Evolutionary conservation across 148 eudicot species (phyloP).

Genomic region (Amaranthus cruentus): DNA sequence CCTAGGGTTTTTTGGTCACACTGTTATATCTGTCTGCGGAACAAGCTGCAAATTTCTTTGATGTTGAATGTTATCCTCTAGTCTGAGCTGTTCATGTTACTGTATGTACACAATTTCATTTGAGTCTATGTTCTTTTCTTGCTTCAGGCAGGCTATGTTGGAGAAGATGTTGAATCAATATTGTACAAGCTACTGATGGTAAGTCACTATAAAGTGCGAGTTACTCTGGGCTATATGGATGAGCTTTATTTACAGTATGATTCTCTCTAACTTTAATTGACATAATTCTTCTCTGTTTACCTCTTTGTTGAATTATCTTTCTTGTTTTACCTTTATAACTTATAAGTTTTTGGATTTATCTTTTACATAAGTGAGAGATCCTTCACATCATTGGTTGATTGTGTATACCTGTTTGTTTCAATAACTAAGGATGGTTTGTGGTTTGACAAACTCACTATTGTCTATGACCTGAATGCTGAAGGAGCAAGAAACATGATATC

Average conservation of each 20-base stretch:
- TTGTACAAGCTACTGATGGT: constrained; percentile 79
- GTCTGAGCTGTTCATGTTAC: not conserved
- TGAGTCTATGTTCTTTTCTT: constrained; percentile 2
- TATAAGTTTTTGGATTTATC: not conserved
- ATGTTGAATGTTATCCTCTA: not conserved
- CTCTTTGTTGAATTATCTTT: not conserved
- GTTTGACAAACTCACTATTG: too few species aligned
- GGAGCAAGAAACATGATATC: too few species aligned
- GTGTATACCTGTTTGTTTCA: not conserved
- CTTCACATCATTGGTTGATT: not conserved
- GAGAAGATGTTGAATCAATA: constrained; percentile 94
- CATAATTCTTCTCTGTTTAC: not conserved
- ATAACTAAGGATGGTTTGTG: not conserved
- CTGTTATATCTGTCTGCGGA: too few species aligned
- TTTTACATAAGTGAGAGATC: not conserved
- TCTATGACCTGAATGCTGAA: too few species aligned
- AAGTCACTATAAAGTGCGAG: constrained; percentile 11
- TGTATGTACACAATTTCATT: not conserved
- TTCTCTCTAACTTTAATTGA: not conserved
- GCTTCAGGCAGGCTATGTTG: constrained; percentile 91
- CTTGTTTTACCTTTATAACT: not conserved
- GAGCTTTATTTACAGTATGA: not conserved
- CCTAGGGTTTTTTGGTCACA: too few species aligned
- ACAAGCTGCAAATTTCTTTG: too few species aligned
- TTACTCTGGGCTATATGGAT: not conserved